phyloP scores from a whole-genome alignment of 371 early-diverging fungal genomes.

The Mortierella polycephala region DNA sequence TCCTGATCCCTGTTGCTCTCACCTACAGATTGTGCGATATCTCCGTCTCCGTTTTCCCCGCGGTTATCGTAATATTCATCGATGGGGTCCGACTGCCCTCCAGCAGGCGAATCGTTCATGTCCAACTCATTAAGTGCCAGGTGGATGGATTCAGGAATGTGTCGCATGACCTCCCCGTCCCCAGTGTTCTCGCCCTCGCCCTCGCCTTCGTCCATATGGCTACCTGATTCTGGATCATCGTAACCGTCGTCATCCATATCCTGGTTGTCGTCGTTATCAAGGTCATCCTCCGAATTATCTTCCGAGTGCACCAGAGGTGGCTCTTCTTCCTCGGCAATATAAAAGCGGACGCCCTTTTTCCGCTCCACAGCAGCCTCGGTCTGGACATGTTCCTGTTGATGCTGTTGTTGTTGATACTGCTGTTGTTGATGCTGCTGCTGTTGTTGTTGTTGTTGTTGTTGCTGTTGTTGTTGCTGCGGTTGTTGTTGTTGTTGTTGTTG shows the following conservation, averaged over 20 bases:
- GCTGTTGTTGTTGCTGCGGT: background rate
- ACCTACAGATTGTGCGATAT: background rate
- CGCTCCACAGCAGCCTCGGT: slow-evolving; percentile 7
- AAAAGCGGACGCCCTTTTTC: slow-evolving; percentile 45
- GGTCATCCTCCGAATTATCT: slow-evolving; percentile 20
- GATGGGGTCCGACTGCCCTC: slow-evolving; percentile 19
- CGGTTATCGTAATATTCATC: slow-evolving; percentile 38
- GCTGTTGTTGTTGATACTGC: background rate
- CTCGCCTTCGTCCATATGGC: background rate
- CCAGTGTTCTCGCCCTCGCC: slow-evolving; percentile 16
- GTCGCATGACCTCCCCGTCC: slow-evolving; percentile 24
- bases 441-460: too few species aligned
- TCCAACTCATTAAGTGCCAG: slow-evolving; percentile 23
- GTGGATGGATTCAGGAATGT: slow-evolving; percentile 8
- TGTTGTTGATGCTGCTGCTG: background rate
- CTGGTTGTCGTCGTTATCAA: slow-evolving; percentile 17
- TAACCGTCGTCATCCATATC: slow-evolving; percentile 17
- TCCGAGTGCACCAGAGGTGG: slow-evolving; percentile 15
- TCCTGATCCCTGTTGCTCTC: slow-evolving; percentile 47
- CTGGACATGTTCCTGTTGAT: background rate
- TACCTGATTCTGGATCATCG: slow-evolving; percentile 22
- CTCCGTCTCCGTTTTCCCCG: slow-evolving; percentile 20
- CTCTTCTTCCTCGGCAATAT: slow-evolving; percentile 29
- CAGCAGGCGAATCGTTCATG: slow-evolving; percentile 12
- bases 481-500: background rate